These are phyloP conservation scores for Aspergillus avenaceus DNA, from an alignment of 495 filamentous ascomycete genomes.

Conservation along the genomic window DNA sequence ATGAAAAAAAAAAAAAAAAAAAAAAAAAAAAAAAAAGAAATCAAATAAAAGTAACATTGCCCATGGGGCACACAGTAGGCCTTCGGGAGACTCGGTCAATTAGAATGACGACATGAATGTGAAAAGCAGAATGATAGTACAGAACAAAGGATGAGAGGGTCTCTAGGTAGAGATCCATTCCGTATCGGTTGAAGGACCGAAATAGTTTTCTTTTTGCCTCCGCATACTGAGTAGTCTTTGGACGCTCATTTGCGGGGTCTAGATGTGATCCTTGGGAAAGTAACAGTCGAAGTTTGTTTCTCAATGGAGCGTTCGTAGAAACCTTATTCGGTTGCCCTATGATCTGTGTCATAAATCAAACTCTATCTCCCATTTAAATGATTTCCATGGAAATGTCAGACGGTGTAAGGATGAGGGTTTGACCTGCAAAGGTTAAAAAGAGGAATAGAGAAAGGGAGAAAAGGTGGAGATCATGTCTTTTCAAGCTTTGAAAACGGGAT, in stretches of 20 bases:
- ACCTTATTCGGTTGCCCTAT: background rate
- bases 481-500: no score
- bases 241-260: background rate
- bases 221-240: background rate
- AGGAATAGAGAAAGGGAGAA: no score
- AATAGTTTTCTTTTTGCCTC: background rate
- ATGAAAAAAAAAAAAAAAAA: background rate
- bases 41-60: constrained; percentile 5
- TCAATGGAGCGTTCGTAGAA: background rate
- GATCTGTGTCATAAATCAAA: no score
- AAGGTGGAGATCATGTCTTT: no score
- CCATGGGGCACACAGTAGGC: no score
- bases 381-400: no score
- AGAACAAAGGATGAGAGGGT: background rate
- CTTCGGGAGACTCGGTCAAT: no score
- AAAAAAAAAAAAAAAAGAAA: constrained; percentile 4
- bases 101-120: no score
- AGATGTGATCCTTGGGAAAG: background rate
- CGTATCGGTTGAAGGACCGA: background rate
- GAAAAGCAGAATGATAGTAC: no score
- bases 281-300: background rate
- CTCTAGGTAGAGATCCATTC: background rate
- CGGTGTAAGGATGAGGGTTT: no score
- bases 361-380: no score
- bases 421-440: no score